Conservation (phyloP, 768 basidiomycete genomes). For the Leccinum arenicola region DNA sequence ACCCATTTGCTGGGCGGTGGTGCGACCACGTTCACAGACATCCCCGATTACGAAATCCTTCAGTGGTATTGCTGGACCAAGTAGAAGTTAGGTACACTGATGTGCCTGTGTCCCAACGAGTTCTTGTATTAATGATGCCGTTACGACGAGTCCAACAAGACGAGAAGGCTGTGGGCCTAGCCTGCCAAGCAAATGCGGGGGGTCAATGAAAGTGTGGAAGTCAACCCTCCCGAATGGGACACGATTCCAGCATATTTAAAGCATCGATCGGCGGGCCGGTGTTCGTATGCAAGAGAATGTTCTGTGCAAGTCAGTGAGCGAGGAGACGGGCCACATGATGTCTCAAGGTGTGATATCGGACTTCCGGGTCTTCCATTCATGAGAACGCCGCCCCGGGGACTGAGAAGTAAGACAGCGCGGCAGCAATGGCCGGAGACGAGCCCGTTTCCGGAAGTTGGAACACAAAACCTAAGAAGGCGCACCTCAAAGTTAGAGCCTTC, state of each 20-base stretch:
- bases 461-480: not conserved
- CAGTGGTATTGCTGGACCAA: not conserved
- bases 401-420: not conserved
- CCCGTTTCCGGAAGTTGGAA: not conserved
- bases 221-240: not conserved
- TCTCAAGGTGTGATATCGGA: not conserved
- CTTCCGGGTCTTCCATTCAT: not conserved
- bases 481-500: no score
- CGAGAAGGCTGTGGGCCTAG: not conserved
- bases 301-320: not conserved
- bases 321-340: not conserved
- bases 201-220: not conserved
- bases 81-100: not conserved
- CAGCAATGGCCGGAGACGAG: not conserved
- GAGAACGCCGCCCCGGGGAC: not conserved
- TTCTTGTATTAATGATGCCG: not conserved
- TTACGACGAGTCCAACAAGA: not conserved
- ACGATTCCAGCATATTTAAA: conserved; percentile 8
- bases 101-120: not conserved
- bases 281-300: not conserved
- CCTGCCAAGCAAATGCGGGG: not conserved
- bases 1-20: conserved; percentile 23
- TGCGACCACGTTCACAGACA: conserved; percentile 21
- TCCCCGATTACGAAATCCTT: not conserved
- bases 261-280: not conserved